Conservation (phyloP, 495 filamentous ascomycete species). For the Penicilliopsis zonata region DNA sequence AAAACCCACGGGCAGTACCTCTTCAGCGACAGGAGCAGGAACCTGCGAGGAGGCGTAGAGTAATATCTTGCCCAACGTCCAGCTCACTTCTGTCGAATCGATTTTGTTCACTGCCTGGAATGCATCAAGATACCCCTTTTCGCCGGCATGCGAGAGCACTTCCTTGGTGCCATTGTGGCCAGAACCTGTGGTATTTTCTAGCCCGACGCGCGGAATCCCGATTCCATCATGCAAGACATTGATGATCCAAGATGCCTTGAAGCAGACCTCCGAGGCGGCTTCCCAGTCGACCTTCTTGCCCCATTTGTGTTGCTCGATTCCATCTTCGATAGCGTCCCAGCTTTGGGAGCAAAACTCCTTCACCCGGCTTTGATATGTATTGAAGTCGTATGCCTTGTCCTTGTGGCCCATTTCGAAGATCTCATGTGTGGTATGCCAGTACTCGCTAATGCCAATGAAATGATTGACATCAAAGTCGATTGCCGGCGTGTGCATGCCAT, state of each 20-base stretch:
- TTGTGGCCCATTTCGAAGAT: slow-evolving; percentile 74
- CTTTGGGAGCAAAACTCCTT: slow-evolving; percentile 72
- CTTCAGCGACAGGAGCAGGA: slow-evolving; percentile 48
- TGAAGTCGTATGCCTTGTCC: slow-evolving; percentile 82
- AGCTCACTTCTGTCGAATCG: slow-evolving; percentile 85
- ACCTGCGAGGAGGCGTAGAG: slow-evolving; percentile 89
- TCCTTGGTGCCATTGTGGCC: slow-evolving; percentile 65
- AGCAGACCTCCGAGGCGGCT: slow-evolving; percentile 77
- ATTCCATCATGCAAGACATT: slow-evolving; percentile 94
- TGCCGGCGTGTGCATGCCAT: slow-evolving; percentile 82
- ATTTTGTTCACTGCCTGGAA: slow-evolving; percentile 95
- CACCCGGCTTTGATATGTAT: slow-evolving; percentile 79
- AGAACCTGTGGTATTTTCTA: slow-evolving; percentile 46
- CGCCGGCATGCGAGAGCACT: slow-evolving; percentile 53
- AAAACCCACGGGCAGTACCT: slow-evolving; percentile 72
- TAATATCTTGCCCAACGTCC: slow-evolving; percentile 97
- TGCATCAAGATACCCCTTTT: slow-evolving; percentile 72
- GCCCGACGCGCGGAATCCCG: slow-evolving; percentile 77
- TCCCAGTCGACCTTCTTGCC: slow-evolving; percentile 66
- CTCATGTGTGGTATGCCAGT: slow-evolving; percentile 97
- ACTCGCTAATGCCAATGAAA: slow-evolving; percentile 96
- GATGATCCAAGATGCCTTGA: slow-evolving; percentile 96
- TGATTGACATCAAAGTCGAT: slow-evolving; percentile 98
- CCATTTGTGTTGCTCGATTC: slow-evolving; percentile 51
- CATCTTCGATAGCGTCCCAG: slow-evolving; percentile 62